phyloP scores from a whole-genome alignment of 129 eudicot genomes.

The Lactuca sativa region DNA sequence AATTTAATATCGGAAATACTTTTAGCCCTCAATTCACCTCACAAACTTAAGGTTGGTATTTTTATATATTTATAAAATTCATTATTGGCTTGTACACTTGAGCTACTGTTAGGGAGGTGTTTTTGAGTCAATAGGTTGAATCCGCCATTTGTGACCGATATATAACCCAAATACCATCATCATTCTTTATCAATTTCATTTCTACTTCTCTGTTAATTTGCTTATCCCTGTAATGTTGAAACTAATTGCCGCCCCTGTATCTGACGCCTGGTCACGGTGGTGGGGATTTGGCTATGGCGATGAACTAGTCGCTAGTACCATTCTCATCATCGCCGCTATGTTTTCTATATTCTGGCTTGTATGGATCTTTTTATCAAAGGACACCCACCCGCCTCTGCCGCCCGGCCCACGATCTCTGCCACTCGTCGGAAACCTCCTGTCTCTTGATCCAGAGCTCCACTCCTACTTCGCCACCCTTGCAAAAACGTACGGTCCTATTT shows the following conservation, averaged over 20 bases:
- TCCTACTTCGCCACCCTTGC: slow-evolving; percentile 44
- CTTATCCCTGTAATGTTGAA: slow-evolving; percentile 3
- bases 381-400: slow-evolving; percentile 28
- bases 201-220: not conserved
- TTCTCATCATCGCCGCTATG: slow-evolving; percentile 1
- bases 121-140: too few relatives aligned
- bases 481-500: slow-evolving; percentile 47
- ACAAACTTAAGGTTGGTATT: too few relatives aligned
- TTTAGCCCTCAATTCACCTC: too few relatives aligned
- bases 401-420: slow-evolving; percentile 57
- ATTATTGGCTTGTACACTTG: too few relatives aligned
- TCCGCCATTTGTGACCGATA: too few relatives aligned
- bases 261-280: slow-evolving; percentile 27
- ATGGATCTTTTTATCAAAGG: slow-evolving; percentile 13
- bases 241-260: not conserved
- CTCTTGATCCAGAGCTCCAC: slow-evolving; percentile 62
- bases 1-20: too few relatives aligned
- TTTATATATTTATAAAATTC: too few relatives aligned
- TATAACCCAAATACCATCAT: not conserved
- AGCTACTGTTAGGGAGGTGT: too few relatives aligned
- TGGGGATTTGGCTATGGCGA: not conserved
- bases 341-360: slow-evolving; percentile 12
- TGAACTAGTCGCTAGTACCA: not conserved
- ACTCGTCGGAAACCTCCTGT: slow-evolving; percentile 53
- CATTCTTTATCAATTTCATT: not conserved